A percentile compares a stretch with the other conserved stretches of the same genome.
Conservation (phyloP, 768 basidiomycete species). For the Melanogaster broomeanus region DNA sequence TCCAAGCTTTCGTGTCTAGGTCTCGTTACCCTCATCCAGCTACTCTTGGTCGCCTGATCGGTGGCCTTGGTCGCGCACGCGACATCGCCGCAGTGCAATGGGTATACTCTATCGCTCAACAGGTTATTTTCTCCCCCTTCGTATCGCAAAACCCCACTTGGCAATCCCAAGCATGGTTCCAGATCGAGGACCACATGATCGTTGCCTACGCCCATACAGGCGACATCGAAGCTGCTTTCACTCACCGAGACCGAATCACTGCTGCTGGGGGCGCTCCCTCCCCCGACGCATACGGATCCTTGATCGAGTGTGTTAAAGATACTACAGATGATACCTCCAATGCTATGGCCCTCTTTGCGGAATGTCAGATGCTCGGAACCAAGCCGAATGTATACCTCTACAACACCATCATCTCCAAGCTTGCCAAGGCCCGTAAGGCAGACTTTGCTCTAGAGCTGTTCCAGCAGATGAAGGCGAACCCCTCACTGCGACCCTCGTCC, state of each 20-base stretch:
- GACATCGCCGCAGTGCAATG: conserved; percentile 61
- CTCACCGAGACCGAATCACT: conserved; percentile 77
- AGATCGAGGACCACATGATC: conserved; percentile 88
- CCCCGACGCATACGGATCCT: conserved; percentile 89
- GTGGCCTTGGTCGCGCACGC: conserved; percentile 62
- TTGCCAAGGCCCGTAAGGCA: conserved; percentile 92
- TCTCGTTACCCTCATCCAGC: conserved; percentile 53
- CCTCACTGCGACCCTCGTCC: conserved; percentile 63
- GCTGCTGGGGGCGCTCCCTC: conserved; percentile 76
- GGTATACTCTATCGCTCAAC: conserved; percentile 71
- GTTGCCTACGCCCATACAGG: conserved; percentile 83
- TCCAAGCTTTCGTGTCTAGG: conserved; percentile 44
- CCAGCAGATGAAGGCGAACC: conserved; percentile 73
- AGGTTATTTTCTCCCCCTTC: conserved; percentile 46
- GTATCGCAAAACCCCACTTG: conserved; percentile 41
- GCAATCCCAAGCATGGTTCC: conserved; percentile 67
- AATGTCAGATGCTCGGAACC: conserved; percentile 70
- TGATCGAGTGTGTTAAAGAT: conserved; percentile 86
- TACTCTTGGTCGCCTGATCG: conserved; percentile 63
- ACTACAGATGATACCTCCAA: conserved; percentile 95
- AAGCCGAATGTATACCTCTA: conserved; percentile 84
- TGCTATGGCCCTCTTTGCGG: conserved; percentile 81
- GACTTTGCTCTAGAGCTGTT: conserved; percentile 88
- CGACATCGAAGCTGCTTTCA: conserved; percentile 75
- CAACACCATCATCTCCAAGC: conserved; percentile 96